Percentiles rank a stretch among this genome's conserved stretches.
phyloP scores from a whole-genome alignment of 2,329 filamentous ascomycete genomes.

The Diaporthe vaccinii region DNA sequence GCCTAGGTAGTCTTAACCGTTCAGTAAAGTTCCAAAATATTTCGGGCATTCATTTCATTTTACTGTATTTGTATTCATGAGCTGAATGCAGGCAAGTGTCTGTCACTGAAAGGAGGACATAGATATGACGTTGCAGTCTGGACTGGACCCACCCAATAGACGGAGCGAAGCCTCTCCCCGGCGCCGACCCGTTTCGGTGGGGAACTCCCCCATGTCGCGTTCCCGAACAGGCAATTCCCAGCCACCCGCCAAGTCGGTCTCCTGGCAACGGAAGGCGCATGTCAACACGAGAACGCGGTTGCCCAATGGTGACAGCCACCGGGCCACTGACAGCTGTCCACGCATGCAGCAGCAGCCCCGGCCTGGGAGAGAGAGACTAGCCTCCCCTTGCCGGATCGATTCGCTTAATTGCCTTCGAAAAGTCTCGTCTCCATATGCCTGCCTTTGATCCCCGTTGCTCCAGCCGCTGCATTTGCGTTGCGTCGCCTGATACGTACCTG shows the following conservation, averaged over 20 bases:
- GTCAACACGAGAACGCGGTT: conserved; percentile 35
- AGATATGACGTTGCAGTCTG: conserved; percentile 7
- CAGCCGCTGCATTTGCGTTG: conserved; percentile 22
- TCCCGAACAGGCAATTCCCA: conserved; percentile 46
- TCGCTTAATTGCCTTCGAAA: conserved; percentile 6
- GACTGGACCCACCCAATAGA: not conserved
- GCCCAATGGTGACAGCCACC: not conserved
- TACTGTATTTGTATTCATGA: not conserved
- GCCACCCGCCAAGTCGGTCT: conserved; percentile 36
- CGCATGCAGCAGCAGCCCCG: conserved; percentile 32
- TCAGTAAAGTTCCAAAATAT: not conserved
- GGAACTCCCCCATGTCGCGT: not conserved
- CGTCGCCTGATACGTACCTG: conserved; percentile 27
- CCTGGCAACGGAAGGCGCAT: conserved; percentile 34
- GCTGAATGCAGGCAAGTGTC: not conserved
- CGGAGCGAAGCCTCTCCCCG: not conserved
- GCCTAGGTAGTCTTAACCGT: not conserved
- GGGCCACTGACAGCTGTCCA: conserved; percentile 36
- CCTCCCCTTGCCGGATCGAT: conserved; percentile 26
- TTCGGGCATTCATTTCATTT: not conserved
- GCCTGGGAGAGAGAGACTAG: conserved; percentile 4
- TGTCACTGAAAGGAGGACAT: not conserved
- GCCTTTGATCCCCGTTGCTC: conserved; percentile 20
- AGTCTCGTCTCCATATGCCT: conserved; percentile 20
- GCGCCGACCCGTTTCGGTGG: conserved; percentile 12